Conservation (phyloP, 2,329 filamentous ascomycete genomes). For the Ophiosphaerella herpotricha region DNA sequence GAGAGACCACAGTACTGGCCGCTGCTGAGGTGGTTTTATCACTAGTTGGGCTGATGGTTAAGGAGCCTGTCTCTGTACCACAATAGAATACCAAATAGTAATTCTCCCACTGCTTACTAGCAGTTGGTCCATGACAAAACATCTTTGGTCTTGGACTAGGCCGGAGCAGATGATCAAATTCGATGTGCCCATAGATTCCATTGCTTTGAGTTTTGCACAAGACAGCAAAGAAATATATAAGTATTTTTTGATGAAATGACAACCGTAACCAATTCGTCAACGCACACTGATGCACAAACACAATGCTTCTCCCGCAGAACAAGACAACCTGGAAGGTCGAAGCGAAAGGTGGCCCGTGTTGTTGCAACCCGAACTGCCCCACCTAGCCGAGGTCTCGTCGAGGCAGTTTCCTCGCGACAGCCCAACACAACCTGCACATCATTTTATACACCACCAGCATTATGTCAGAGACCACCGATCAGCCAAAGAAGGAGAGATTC, state of each 20-base stretch:
- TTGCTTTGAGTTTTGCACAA: too few species aligned
- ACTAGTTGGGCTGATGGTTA: conserved; percentile 55
- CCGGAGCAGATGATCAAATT: too few species aligned
- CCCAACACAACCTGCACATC: conserved; percentile 5
- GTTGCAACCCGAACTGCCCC: conserved; percentile 19
- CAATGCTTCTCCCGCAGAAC: too few species aligned
- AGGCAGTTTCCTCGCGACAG: conserved; percentile 1
- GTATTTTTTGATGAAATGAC: too few species aligned
- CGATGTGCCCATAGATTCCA: too few species aligned
- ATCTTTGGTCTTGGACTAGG: too few species aligned
- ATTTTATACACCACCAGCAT: conserved; percentile 8
- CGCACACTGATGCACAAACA: too few species aligned
- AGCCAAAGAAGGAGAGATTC: conserved; percentile 61
- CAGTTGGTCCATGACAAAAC: too few species aligned
- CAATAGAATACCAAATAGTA: background rate
- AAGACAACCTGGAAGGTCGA: background rate
- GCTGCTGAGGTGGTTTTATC: conserved; percentile 61
- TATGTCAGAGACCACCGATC: conserved; percentile 40
- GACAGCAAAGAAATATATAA: too few species aligned
- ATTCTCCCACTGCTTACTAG: too few species aligned
- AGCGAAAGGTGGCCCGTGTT: conserved; percentile 7
- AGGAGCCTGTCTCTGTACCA: conserved; percentile 19
- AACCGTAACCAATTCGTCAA: too few species aligned
- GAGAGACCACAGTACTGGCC: conserved; percentile 61
- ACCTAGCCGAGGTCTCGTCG: conserved; percentile 20